phyloP scores from a whole-genome alignment of 1,284 basidiomycete species.

The Trichosporon sp. region DNA sequence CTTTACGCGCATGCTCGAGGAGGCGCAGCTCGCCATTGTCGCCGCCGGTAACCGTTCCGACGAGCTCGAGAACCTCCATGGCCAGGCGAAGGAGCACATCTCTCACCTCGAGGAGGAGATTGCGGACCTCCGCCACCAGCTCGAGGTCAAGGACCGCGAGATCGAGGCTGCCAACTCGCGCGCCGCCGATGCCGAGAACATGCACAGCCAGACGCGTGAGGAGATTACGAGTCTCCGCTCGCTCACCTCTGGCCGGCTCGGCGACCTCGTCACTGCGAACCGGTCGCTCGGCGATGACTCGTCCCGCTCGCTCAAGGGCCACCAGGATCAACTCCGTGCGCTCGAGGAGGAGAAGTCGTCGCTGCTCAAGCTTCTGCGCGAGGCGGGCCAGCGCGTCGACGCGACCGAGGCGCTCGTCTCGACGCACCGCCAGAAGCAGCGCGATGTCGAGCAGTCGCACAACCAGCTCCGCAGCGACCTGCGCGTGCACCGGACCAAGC shows the following conservation, averaged over 20 bases:
- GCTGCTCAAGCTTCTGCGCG: conserved; percentile 74
- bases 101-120: conserved; percentile 71
- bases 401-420: conserved; percentile 69
- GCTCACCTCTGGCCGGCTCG: conserved; percentile 78
- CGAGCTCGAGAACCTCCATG: conserved; percentile 77
- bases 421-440: conserved; percentile 69
- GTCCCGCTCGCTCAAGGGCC: conserved; percentile 69
- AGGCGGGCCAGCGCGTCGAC: conserved; percentile 71
- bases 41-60: conserved; percentile 67
- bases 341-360: conserved; percentile 75
- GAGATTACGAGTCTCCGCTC: conserved; percentile 83
- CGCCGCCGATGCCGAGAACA: conserved; percentile 75
- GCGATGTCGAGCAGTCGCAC: conserved; percentile 71
- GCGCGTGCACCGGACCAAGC: conserved; percentile 73
- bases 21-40: conserved; percentile 75
- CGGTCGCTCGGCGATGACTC: conserved; percentile 77
- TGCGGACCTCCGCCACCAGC: conserved; percentile 72
- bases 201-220: conserved; percentile 83
- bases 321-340: conserved; percentile 76
- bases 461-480: conserved; percentile 75
- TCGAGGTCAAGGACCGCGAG: conserved; percentile 73
- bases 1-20: conserved; percentile 81
- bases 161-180: conserved; percentile 68
- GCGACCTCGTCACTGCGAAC: conserved; percentile 80
- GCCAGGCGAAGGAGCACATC: conserved; percentile 69